A percentile compares a stretch with the other conserved stretches of the same genome.
Conservation (phyloP, 176 grass and related monocot species). For the Cenchrus fungigraminus region DNA sequence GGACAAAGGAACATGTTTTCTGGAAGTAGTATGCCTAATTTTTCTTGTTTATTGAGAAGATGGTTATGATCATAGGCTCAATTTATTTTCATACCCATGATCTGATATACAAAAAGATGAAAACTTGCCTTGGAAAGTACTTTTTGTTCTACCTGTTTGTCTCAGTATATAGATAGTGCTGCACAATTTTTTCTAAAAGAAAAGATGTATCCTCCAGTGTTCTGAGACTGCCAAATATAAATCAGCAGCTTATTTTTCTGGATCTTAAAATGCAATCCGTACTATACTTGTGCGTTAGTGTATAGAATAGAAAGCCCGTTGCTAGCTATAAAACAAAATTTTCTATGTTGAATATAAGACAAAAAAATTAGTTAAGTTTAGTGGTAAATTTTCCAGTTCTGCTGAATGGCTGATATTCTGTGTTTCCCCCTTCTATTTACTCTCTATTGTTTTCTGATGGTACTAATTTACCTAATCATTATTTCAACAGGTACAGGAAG, state of each 20-base stretch:
- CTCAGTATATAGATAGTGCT: neutral
- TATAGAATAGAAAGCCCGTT: neutral
- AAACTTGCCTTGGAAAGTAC: neutral
- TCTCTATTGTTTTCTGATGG: conserved; percentile 12
- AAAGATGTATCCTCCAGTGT: neutral
- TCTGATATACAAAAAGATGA: neutral
- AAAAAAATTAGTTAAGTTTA: neutral
- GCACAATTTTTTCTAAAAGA: neutral
- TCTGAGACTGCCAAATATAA: neutral
- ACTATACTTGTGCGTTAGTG: neutral
- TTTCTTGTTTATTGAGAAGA: neutral
- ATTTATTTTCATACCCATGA: neutral
- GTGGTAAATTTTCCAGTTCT: neutral
- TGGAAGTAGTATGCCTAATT: neutral
- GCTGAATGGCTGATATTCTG: neutral
- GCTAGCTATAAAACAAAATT: neutral
- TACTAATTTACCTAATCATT: conserved; percentile 26
- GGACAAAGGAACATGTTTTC: neutral
- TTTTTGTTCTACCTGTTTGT: neutral
- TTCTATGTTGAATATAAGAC: neutral
- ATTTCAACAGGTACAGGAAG: conserved; percentile 59
- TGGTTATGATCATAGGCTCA: neutral
- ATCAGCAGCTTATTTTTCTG: neutral
- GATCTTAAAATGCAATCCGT: neutral
- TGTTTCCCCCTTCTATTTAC: neutral